These are phyloP conservation scores for Orobanche coerulescens DNA, from an alignment of 257 asterid species.

Conservation along the genomic window DNA sequence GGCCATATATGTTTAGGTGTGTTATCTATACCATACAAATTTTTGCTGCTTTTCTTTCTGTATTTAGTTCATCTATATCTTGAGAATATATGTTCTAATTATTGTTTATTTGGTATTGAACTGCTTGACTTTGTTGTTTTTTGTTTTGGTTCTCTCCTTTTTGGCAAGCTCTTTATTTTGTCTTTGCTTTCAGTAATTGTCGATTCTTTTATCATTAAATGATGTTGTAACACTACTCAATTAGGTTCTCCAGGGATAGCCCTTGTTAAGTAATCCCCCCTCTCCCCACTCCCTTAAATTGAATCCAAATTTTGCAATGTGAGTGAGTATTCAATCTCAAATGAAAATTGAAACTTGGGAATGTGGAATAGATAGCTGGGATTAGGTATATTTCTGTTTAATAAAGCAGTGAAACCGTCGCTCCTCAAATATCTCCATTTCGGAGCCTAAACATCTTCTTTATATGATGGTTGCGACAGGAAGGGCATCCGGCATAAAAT, in stretches of 20 bases:
- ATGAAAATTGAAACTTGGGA: background rate
- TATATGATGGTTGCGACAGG: too few species aligned
- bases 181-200: background rate
- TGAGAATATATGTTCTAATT: too few species aligned
- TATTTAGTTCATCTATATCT: background rate
- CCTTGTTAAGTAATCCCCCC: background rate
- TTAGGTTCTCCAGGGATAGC: background rate
- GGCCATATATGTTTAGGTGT: slow-evolving; percentile 84
- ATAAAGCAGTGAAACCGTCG: too few species aligned
- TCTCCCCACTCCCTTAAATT: background rate
- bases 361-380: background rate
- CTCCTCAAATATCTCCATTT: too few species aligned
- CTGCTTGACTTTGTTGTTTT: background rate
- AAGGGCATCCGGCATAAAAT: too few species aligned
- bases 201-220: background rate
- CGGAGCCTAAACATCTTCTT: background rate
- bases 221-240: background rate
- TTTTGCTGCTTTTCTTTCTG: background rate
- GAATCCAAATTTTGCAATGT: background rate
- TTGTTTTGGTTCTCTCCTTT: background rate
- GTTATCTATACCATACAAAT: slow-evolving; percentile 5
- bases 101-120: background rate
- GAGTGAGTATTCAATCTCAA: background rate
- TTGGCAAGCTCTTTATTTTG: background rate
- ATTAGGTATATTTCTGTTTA: background rate